Evolutionary conservation across 768 basidiomycete genomes (phyloP), one percentile per base, ranked within the genome.

Genomic region (Mycena olivaceomarginata): DNA sequence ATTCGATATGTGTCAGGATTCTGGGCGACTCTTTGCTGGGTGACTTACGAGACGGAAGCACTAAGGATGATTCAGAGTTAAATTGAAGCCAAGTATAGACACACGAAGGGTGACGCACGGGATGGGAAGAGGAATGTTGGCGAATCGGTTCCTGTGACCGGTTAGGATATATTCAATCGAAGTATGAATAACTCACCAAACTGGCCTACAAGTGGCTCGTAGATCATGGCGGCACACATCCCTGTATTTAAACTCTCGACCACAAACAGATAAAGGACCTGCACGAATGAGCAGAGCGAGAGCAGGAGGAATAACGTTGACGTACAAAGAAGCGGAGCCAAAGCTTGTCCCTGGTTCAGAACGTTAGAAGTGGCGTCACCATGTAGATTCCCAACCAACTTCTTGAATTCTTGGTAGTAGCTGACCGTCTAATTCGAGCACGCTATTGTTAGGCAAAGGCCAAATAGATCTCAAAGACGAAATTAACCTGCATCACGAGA

Each of bases 351-450:
- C 60, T 62, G n/a, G 40, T 39, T 62, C 37, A 39, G 15, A 16
- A 39, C 7, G 40, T 62, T 6, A 62, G 15, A 12, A 20, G 12
- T 9, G 59, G 15, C 20, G 4, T 22, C 37, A 4, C 8, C 13
- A 11, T 16, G 9, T 7, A 62, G 10, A 57, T 12, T 53, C 8
- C 31, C 43, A 2, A 45, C 43, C 43, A 15, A 57, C 56, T 31
- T 25, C n/a, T 57, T 57, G 25, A 57, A 57, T 25, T 11, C 56
- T 62, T 37, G 60, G 37, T 62, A 62, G 60, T 62, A 62, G 60
- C 12, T 31, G 60, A 62, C 40, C 16, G 37, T 62, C 60, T 62
- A 37, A 18, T 37, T 18, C 22, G 11, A 57, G 5, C 10, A 31
- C 8, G 11, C 2, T 18, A 57, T 57, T 57, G 31, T 5, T 7